phyloP scores from a whole-genome alignment of 1,284 basidiomycete species.

The Ustilago bromivora region DNA sequence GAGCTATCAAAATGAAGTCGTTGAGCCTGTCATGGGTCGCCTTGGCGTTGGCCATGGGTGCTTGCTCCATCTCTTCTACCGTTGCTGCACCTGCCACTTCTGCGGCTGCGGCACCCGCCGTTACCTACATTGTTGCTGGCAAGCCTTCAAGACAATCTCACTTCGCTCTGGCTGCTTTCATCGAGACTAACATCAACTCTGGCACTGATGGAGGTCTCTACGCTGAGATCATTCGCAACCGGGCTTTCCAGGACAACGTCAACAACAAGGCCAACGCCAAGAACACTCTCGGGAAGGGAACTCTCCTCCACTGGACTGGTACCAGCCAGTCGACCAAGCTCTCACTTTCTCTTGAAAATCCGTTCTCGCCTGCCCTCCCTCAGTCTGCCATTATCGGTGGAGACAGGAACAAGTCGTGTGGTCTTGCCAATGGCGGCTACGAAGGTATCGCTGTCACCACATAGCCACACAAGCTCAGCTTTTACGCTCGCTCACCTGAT shows the following conservation, averaged over 20 bases:
- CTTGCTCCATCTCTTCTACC: conserved; percentile 10
- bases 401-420: conserved; percentile 24
- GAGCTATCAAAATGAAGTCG: conserved; percentile 12
- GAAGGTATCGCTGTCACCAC: conserved; percentile 41
- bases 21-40: conserved; percentile 31
- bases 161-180: conserved; percentile 39
- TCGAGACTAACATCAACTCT: conserved; percentile 56
- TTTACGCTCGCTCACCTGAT: conserved; percentile 42
- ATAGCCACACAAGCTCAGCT: conserved; percentile 40
- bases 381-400: conserved; percentile 32
- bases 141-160: conserved; percentile 33
- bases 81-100: conserved; percentile 9
- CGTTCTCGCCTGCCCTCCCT: conserved; percentile 39
- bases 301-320: conserved; percentile 32
- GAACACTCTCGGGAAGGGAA: conserved; percentile 34
- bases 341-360: conserved; percentile 22
- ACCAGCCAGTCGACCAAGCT: conserved; percentile 27
- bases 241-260: conserved; percentile 47
- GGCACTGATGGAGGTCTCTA: conserved; percentile 60
- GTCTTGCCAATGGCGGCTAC: conserved; percentile 46
- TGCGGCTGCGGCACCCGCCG: conserved; percentile 6
- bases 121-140: conserved; percentile 25
- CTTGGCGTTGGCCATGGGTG: conserved; percentile 17
- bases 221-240: conserved; percentile 51
- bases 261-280: conserved; percentile 13